Evolutionary conservation across 768 basidiomycete species (phyloP), one percentile per base, ranked within the genome.

Genomic region (Boletus rubropictus): DNA sequence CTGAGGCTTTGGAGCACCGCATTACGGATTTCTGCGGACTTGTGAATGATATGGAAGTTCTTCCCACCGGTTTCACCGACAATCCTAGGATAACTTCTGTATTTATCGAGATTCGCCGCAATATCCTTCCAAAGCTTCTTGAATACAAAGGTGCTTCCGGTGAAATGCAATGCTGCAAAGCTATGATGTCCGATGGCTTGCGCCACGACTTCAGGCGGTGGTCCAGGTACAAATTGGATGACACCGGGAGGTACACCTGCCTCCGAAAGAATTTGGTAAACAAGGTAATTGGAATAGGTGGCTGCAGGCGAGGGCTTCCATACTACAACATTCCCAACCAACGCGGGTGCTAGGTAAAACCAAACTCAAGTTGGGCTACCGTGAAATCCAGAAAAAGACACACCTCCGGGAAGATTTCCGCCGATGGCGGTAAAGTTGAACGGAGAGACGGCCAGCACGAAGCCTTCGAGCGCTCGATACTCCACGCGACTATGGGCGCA

Each of bases 391-490:
- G n/a, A 28, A 21, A 32, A 38, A 32, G n/a, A 47, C 55, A 43
- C 46, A 79, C 84, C 67, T 67, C 80, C 86, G 7, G 85, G 80
- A 29, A 98, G 86, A 68, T 99, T 99, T 12, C 91, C 96, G 33
- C 92, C 95, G 53, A 99, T 99, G 22, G 95, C 95, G 27, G 95
- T 97, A 64, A 93, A 94, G 70, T 99, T 99, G 76, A 99, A 98
- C 0, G 96, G 96, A 7, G 96, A 93, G 33, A 98, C 88, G 12
- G 96, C 96, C 41, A 98, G 79, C 21, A 98, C 90, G 72, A 99
- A 99, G 20, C 96, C 96, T 70, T 98, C 96, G n/a, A 99, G 77
- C 1, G 95, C 81, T 50, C 96, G 89, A 68, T 94, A 98, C 69
- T 99, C 96, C 33, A 85, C 79, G 38, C 95, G 93, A 72, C 94